Conservation (phyloP, 345 rosid species). For the Erysimum cheiranthoides region DNA sequence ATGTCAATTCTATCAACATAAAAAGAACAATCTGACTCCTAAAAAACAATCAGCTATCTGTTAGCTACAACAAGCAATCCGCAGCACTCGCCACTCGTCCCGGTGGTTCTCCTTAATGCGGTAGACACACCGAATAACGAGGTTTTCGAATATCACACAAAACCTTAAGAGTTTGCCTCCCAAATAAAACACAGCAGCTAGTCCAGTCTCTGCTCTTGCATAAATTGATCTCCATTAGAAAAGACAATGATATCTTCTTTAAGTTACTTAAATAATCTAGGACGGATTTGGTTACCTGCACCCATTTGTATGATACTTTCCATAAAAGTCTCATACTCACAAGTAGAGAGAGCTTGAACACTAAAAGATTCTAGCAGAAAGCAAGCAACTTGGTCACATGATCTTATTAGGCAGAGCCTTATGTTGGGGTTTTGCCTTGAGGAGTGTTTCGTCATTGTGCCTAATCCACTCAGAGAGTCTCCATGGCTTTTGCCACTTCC, state of each 20-base stretch:
- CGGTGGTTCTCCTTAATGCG: conserved; percentile 57
- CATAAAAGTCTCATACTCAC: conserved; percentile 35
- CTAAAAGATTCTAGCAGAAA: conserved; percentile 15
- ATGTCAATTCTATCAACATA: conserved; percentile 44
- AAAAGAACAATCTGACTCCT: conserved; percentile 49
- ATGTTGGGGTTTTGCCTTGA: conserved; percentile 69
- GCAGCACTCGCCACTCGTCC: conserved; percentile 54
- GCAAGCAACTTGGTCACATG: conserved; percentile 34
- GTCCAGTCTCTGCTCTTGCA: conserved; percentile 50
- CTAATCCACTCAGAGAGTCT: conserved; percentile 92
- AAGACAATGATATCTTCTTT: background rate
- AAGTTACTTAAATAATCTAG: background rate
- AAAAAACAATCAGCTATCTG: conserved; percentile 41
- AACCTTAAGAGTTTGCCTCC: conserved; percentile 34
- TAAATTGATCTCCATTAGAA: conserved; percentile 10
- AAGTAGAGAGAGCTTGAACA: conserved; percentile 32
- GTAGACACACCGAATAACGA: conserved; percentile 44
- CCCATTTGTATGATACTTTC: conserved; percentile 39
- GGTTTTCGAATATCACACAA: conserved; percentile 42
- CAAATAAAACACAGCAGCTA: conserved; percentile 33
- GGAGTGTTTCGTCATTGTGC: conserved; percentile 82
- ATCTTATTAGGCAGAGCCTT: conserved; percentile 53
- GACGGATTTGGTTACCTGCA: conserved; percentile 51
- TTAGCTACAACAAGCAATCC: conserved; percentile 38
- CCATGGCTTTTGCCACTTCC: conserved; percentile 99